Percentiles rank a stretch among this genome's conserved stretches.
phyloP scores from a whole-genome alignment of 148 eudicot species.

The Rheum nobile region DNA sequence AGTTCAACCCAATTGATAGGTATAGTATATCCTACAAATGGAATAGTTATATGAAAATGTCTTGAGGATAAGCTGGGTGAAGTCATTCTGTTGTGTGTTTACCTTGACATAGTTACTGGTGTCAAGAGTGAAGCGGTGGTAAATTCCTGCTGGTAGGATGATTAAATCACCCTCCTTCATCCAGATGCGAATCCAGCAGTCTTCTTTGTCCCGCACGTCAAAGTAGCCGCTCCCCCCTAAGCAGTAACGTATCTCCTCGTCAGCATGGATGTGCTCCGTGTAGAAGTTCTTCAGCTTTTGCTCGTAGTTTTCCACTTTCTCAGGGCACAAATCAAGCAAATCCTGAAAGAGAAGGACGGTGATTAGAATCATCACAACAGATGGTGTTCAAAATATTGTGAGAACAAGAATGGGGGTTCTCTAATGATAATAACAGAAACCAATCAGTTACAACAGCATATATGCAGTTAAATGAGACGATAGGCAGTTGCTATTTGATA shows the following conservation, averaged over 20 bases:
- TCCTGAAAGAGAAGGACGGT: conserved; percentile 32
- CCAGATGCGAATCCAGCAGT: conserved; percentile 83
- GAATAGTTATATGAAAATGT: background rate
- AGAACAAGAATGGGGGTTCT: background rate
- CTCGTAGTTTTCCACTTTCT: conserved; percentile 85
- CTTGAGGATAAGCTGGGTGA: background rate
- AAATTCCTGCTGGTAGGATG: conserved; percentile 84
- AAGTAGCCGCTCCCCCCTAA: conserved; percentile 87
- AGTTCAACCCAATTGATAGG: background rate
- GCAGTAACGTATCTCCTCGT: conserved; percentile 94
- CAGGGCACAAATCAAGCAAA: conserved; percentile 78
- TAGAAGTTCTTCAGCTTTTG: conserved; percentile 80
- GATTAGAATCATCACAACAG: background rate
- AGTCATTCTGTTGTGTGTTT: background rate
- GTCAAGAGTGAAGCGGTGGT: conserved; percentile 91
- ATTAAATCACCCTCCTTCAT: conserved; percentile 73
- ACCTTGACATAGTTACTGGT: conserved; percentile 82
- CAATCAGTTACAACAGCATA: background rate
- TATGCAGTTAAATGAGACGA: background rate
- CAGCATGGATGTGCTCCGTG: conserved; percentile 86
- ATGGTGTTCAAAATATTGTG: background rate
- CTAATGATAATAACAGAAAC: background rate
- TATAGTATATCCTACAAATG: background rate
- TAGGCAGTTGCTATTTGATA: background rate
- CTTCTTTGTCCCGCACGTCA: conserved; percentile 80